Conservation (phyloP, 1,284 basidiomycete species). For the Leccinum cinnamomeum region DNA sequence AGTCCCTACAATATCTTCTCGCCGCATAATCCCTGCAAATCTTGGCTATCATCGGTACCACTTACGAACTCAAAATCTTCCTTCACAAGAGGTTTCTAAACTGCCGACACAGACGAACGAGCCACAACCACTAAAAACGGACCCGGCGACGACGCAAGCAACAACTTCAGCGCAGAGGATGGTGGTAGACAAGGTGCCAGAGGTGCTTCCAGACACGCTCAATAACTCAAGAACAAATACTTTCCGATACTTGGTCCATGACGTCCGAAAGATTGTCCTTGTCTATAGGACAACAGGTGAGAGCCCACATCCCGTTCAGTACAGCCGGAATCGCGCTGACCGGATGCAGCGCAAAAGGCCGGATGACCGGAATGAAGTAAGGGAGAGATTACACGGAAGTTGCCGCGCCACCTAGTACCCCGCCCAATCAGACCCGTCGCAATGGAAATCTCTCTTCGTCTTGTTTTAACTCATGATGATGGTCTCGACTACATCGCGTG, state of each 20-base stretch:
- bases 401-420: conserved; percentile 11
- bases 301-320: background rate
- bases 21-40: too few species aligned
- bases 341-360: background rate
- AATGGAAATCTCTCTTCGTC: background rate
- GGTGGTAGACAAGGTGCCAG: background rate
- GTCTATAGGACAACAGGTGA: background rate
- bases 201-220: background rate
- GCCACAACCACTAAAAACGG: background rate
- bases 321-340: background rate
- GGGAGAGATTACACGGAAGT: conserved; percentile 12
- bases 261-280: background rate
- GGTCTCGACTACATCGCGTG: background rate
- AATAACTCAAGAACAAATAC: background rate
- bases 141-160: background rate
- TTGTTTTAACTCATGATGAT: background rate
- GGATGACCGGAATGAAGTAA: background rate
- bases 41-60: too few species aligned
- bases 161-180: background rate
- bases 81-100: too few species aligned
- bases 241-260: too few species aligned
- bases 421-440: background rate
- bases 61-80: too few species aligned
- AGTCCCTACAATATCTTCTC: too few species aligned
- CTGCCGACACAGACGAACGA: background rate